phyloP scores from a whole-genome alignment of 208 protist genomes.

The Naegleria lovaniensis region DNA sequence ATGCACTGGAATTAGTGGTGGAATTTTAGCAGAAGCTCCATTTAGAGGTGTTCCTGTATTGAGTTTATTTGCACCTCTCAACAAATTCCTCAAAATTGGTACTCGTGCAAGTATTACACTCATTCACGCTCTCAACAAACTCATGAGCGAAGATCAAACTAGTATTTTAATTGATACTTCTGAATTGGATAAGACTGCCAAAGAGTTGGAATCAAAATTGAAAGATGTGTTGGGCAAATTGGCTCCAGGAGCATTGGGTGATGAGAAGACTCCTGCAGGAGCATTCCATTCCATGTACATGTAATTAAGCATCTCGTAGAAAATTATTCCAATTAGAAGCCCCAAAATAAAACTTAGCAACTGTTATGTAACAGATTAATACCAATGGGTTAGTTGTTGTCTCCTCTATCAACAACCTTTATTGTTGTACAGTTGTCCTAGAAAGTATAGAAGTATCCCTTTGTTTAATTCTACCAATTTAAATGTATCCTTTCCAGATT shows the following conservation, averaged over 20 bases:
- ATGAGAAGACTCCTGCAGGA: background rate
- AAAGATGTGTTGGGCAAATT: background rate
- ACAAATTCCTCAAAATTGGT: background rate
- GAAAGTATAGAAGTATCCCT: too few species aligned
- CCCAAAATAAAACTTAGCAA: too few species aligned
- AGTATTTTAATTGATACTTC: conserved; percentile 8
- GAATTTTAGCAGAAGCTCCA: conserved; percentile 1
- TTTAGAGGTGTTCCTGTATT: background rate
- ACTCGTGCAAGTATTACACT: background rate
- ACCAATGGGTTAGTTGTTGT: too few species aligned
- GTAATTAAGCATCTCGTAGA: background rate
- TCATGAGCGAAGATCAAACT: background rate
- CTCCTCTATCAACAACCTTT: too few species aligned
- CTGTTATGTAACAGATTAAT: too few species aligned
- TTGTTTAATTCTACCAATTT: background rate
- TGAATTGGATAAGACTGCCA: conserved; percentile 13
- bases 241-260: background rate
- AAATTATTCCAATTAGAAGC: too few species aligned
- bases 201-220: background rate
- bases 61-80: background rate
- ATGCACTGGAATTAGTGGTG: background rate
- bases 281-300: background rate
- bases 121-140: background rate
- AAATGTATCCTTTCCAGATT: background rate
- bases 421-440: too few species aligned